Evolutionary conservation across 2,329 filamentous ascomycete genomes (phyloP).

Genomic region (Ciborinia camelliae): DNA sequence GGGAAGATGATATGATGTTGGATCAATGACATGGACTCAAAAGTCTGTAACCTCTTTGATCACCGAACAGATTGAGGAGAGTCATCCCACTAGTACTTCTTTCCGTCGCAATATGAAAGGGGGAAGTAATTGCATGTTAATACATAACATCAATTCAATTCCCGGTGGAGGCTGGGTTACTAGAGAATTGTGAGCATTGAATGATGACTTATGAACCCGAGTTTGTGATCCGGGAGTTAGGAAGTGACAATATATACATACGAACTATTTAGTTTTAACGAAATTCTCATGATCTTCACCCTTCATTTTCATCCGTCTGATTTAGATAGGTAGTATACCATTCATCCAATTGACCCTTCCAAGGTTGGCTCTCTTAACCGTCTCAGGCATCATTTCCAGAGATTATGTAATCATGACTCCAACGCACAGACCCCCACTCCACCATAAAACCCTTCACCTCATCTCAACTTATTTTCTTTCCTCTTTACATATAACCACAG

Average conservation of each 20-base stretch:
- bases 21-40: slow-evolving; percentile 45
- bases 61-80: slow-evolving; percentile 41
- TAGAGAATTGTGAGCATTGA: neutral
- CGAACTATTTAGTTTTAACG: neutral
- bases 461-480: neutral
- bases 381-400: neutral
- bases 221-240: neutral
- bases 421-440: neutral
- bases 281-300: neutral
- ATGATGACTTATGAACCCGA: neutral
- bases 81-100: slow-evolving; percentile 39
- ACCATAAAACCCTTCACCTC: slow-evolving; percentile 15
- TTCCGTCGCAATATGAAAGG: slow-evolving; percentile 41
- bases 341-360: neutral
- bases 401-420: neutral
- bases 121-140: slow-evolving; percentile 39
- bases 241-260: neutral
- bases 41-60: slow-evolving; percentile 42
- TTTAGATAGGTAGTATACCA: neutral
- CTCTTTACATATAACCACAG: slow-evolving; percentile 17
- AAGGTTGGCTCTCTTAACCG: no score
- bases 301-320: neutral
- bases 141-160: slow-evolving; percentile 40
- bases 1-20: slow-evolving; percentile 44
- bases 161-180: slow-evolving; percentile 28